A percentile compares a stretch with the other conserved stretches of the same genome.
Conservation (phyloP, 495 filamentous ascomycete species). For the Penicillium daleae region DNA sequence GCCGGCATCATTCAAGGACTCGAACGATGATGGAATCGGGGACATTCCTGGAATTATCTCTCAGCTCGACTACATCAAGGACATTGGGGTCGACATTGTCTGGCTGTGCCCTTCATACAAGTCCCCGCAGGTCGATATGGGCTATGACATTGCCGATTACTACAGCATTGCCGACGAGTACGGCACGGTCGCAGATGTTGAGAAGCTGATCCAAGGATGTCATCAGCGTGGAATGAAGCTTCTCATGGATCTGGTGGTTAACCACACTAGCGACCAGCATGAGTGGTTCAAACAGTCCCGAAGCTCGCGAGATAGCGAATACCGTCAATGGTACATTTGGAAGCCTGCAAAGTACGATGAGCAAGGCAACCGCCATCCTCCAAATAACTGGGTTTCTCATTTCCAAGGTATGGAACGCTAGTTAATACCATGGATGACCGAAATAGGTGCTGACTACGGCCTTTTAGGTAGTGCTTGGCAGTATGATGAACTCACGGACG, state of each 20-base stretch:
- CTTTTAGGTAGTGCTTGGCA: constrained; percentile 61
- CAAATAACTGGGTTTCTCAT: constrained; percentile 70
- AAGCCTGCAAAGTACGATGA: constrained; percentile 59
- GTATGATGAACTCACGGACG: constrained; percentile 63
- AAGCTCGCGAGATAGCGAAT: constrained; percentile 59
- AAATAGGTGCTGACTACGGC: neutral
- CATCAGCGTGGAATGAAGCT: constrained; percentile 67
- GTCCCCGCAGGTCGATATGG: constrained; percentile 64
- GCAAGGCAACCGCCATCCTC: constrained; percentile 63
- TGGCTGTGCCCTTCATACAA: constrained; percentile 74
- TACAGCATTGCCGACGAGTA: constrained; percentile 63
- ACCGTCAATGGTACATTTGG: constrained; percentile 78
- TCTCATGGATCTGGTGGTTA: constrained; percentile 75
- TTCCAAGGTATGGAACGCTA: constrained; percentile 52
- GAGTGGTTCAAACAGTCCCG: constrained; percentile 74
- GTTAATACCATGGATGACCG: neutral
- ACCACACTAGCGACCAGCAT: constrained; percentile 80
- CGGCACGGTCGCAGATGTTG: constrained; percentile 66
- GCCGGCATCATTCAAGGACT: constrained; percentile 67
- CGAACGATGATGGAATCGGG: constrained; percentile 68
- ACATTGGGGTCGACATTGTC: constrained; percentile 66
- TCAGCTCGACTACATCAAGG: constrained; percentile 65
- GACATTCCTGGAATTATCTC: constrained; percentile 70
- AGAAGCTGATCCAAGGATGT: constrained; percentile 60
- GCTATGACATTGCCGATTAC: constrained; percentile 73